Conservation (phyloP, 345 rosid genomes). For the Microcos paniculata region DNA sequence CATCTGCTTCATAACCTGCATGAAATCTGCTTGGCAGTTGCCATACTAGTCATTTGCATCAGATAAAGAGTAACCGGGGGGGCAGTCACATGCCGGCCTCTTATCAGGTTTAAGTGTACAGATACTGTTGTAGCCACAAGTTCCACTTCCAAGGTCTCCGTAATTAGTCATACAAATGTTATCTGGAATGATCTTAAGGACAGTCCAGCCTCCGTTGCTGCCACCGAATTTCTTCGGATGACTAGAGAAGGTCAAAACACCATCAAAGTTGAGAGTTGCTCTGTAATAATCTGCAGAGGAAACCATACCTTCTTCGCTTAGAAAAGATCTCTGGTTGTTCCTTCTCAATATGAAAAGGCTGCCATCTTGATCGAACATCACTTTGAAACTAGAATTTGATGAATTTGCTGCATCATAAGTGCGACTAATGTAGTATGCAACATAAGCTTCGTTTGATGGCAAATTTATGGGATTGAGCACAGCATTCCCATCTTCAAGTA, state of each 20-base stretch:
- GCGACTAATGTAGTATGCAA: conserved; percentile 18
- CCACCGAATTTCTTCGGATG: conserved; percentile 24
- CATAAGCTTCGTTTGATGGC: conserved; percentile 19
- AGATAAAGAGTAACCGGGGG: conserved; percentile 21
- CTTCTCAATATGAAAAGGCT: conserved; percentile 23
- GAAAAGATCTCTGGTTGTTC: not conserved
- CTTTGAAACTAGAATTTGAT: conserved; percentile 22
- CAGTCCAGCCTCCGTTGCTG: not conserved
- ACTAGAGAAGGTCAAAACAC: conserved; percentile 26
- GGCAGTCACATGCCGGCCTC: conserved; percentile 36
- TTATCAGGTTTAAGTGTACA: conserved; percentile 18
- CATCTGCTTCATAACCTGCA: conserved; percentile 26
- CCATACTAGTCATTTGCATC: conserved; percentile 32
- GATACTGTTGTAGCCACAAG: conserved; percentile 39
- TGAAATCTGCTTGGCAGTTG: conserved; percentile 34
- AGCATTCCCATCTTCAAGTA: conserved; percentile 26
- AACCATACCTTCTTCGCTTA: not conserved
- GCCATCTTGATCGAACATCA: conserved; percentile 30
- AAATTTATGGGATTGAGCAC: conserved; percentile 28
- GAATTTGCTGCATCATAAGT: not conserved
- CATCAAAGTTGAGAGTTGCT: conserved; percentile 39
- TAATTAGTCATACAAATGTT: conserved; percentile 19
- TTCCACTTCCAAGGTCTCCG: conserved; percentile 22
- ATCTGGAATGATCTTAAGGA: conserved; percentile 18
- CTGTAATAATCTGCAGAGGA: conserved; percentile 7